Evolutionary conservation across 2,329 filamentous ascomycete species (phyloP).

Genomic region (Ascochyta viciae-villosae): DNA sequence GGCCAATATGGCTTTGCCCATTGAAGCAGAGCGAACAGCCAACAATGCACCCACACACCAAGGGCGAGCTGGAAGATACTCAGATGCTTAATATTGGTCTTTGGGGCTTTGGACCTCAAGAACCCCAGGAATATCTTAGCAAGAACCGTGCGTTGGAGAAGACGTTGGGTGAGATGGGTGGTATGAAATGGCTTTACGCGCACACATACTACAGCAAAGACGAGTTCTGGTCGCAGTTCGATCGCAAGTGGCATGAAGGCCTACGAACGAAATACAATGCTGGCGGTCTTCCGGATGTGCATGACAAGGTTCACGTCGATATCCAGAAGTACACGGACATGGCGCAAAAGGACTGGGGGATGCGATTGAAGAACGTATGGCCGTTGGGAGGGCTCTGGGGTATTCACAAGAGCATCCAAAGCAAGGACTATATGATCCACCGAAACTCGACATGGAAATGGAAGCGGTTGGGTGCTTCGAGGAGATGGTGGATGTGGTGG

Average conservation of each 20-base stretch:
- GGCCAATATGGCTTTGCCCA: constrained; percentile 59
- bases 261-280: constrained; percentile 67
- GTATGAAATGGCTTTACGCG: constrained; percentile 75
- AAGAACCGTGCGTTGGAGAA: constrained; percentile 68
- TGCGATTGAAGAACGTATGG: constrained; percentile 41
- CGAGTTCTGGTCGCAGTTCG: constrained; percentile 73
- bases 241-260: constrained; percentile 64
- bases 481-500: constrained; percentile 20
- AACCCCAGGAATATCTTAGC: constrained; percentile 53
- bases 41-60: constrained; percentile 46
- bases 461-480: constrained; percentile 12
- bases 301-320: constrained; percentile 68
- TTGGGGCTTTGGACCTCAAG: constrained; percentile 74
- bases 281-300: constrained; percentile 66
- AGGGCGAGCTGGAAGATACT: constrained; percentile 34
- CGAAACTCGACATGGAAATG: constrained; percentile 45
- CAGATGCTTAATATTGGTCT: constrained; percentile 66
- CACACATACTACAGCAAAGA: constrained; percentile 72
- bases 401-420: constrained; percentile 48
- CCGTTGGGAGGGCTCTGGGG: constrained; percentile 50
- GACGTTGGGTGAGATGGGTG: constrained; percentile 64
- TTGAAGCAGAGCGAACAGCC: constrained; percentile 46
- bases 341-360: constrained; percentile 33
- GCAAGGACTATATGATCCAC: constrained; percentile 46
- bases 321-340: constrained; percentile 39